These are phyloP conservation scores for Pterulicium gracile DNA, from an alignment of 1,284 basidiomycete species.

Conservation along the genomic window DNA sequence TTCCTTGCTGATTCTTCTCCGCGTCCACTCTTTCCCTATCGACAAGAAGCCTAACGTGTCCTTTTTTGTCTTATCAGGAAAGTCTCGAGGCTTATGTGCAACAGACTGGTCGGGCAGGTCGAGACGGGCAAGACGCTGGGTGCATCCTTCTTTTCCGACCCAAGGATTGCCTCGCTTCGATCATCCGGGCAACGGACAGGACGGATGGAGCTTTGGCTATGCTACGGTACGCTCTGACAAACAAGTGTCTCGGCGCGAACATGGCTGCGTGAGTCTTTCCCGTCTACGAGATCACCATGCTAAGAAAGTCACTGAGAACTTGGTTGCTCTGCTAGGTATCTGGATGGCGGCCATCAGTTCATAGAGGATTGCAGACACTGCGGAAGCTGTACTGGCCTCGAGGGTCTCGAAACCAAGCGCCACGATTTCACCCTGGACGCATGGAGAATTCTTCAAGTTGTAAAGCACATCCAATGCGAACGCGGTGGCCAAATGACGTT, in stretches of 20 bases:
- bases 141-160: not conserved
- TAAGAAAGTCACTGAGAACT: not conserved
- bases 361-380: not conserved
- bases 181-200: not conserved
- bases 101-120: not conserved
- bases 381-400: not conserved
- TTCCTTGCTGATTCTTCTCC: too few relatives aligned
- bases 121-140: not conserved
- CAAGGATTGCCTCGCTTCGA: not conserved
- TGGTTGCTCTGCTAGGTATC: too few relatives aligned
- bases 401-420: not conserved
- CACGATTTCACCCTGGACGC: not conserved
- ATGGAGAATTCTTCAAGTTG: not conserved
- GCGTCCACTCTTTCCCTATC: too few relatives aligned
- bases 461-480: not conserved
- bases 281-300: not conserved
- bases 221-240: not conserved
- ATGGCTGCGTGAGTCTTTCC: not conserved
- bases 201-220: not conserved
- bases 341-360: not conserved
- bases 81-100: not conserved
- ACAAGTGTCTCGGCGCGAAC: not conserved
- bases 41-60: too few relatives aligned
- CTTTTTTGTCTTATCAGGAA: too few relatives aligned
- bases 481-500: not conserved